Conservation (phyloP, 164 flowering plant species). For the Santalum album region DNA sequence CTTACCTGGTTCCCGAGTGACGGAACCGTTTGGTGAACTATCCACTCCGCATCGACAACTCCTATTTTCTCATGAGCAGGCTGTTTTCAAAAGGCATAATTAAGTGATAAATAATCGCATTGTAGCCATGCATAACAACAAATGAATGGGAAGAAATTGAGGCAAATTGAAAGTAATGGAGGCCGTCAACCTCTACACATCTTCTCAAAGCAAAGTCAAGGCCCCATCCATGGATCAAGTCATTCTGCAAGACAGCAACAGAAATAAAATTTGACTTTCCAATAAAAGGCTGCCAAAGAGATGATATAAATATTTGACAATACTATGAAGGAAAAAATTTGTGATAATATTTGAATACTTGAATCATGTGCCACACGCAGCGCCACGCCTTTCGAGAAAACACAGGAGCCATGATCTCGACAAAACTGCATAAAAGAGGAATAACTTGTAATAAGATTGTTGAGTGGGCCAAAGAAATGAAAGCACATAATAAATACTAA, state of each 20-base stretch:
- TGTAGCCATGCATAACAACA: too few relatives aligned
- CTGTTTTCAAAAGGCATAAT: constrained; percentile 22
- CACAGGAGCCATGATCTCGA: constrained; percentile 75
- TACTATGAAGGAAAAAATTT: constrained; percentile 1
- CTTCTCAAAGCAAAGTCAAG: constrained; percentile 78
- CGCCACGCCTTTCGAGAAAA: constrained; percentile 78
- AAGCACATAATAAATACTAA: too few relatives aligned
- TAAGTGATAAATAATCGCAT: too few relatives aligned
- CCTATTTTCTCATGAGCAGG: constrained; percentile 95
- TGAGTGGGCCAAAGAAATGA: too few relatives aligned
- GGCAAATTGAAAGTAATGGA: neutral
- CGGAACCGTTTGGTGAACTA: constrained; percentile 77
- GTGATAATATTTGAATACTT: constrained; percentile 23
- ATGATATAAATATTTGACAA: neutral
- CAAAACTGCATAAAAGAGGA: constrained; percentile 72
- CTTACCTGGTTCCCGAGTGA: constrained; percentile 85
- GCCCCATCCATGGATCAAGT: constrained; percentile 97
- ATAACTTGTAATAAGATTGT: neutral
- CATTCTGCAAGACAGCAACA: constrained; percentile 52
- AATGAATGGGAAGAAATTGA: too few relatives aligned
- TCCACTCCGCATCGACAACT: constrained; percentile 94
- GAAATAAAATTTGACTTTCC: neutral
- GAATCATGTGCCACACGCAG: constrained; percentile 79
- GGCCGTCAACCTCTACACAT: constrained; percentile 65
- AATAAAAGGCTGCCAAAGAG: too few relatives aligned